Evolutionary conservation across 169 alveolate genomes (phyloP).

Genomic region (Eimeria sp.): DNA sequence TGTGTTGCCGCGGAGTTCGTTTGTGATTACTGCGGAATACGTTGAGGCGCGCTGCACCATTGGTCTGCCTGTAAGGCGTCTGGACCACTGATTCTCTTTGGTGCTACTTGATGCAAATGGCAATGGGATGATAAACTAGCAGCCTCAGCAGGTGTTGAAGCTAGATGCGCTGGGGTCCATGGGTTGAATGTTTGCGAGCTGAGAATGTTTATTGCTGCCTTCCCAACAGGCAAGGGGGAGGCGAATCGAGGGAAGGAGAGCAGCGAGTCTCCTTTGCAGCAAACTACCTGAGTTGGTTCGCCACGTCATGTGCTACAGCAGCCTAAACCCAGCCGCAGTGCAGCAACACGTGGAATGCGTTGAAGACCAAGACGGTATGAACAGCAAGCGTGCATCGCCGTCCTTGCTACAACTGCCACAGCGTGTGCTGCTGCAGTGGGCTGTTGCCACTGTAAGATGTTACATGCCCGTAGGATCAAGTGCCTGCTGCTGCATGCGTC

Average conservation of each 20-base stretch:
- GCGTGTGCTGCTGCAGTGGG: not conserved
- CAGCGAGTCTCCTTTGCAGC: slow-evolving; percentile 67
- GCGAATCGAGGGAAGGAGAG: slow-evolving; percentile 82
- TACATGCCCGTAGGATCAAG: not conserved
- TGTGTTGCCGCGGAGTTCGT: slow-evolving; percentile 74
- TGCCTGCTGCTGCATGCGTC: too few species aligned
- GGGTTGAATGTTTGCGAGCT: not conserved
- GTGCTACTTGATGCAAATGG: too few species aligned
- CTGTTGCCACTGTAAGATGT: not conserved
- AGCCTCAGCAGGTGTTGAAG: not conserved
- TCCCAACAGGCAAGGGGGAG: slow-evolving; percentile 74
- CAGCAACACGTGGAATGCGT: slow-evolving; percentile 71
- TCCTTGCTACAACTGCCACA: not conserved
- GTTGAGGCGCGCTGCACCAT: slow-evolving; percentile 81
- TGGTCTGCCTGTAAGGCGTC: slow-evolving; percentile 62
- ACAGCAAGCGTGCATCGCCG: not conserved
- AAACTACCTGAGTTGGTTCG: slow-evolving; percentile 71
- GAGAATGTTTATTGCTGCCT: not conserved
- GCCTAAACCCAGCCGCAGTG: slow-evolving; percentile 39
- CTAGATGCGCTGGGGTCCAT: not conserved
- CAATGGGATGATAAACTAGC: not conserved
- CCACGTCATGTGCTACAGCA: slow-evolving; percentile 38
- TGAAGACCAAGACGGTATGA: slow-evolving; percentile 82
- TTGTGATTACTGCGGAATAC: slow-evolving; percentile 55
- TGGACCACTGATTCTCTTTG: too few species aligned